Percentiles rank a stretch among this genome's conserved stretches.
Conservation (phyloP, 768 basidiomycete species). For the Auricularia heimuer region DNA sequence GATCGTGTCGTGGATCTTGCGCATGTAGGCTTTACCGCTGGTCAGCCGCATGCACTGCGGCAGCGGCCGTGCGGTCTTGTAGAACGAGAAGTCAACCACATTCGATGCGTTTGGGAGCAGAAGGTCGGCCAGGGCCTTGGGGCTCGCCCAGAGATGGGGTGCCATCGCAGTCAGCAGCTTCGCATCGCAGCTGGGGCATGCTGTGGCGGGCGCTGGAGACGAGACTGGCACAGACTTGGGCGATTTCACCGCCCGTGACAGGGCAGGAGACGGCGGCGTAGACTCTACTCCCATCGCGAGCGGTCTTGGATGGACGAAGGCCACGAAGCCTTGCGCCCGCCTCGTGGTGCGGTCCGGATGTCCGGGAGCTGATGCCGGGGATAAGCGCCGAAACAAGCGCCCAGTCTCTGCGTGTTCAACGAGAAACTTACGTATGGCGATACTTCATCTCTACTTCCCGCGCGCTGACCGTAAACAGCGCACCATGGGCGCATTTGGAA, state of each 20-base stretch:
- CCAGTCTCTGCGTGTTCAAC: too few relatives aligned
- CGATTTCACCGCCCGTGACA: background rate
- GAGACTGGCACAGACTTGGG: constrained; percentile 16
- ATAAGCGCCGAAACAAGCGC: too few relatives aligned
- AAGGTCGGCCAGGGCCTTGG: background rate
- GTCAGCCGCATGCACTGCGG: constrained; percentile 2
- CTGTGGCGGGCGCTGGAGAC: constrained; percentile 53
- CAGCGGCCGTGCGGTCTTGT: background rate
- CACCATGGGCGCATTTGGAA: too few relatives aligned
- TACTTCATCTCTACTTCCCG: too few relatives aligned
- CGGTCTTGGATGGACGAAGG: background rate
- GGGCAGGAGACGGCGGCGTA: background rate
- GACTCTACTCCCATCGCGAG: background rate
- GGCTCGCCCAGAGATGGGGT: background rate
- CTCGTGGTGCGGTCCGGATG: background rate
- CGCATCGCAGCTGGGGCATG: background rate
- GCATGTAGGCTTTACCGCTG: background rate
- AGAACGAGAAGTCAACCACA: background rate
- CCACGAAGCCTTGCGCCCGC: background rate
- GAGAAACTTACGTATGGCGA: too few relatives aligned
- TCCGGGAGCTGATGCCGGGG: too few relatives aligned
- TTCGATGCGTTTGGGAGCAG: background rate
- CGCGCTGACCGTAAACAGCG: too few relatives aligned
- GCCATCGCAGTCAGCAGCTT: background rate
- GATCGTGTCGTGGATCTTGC: background rate